These are phyloP conservation scores for Phyllosticta paracitricarpa DNA, from an alignment of 2,329 filamentous ascomycete species.

Conservation along the genomic window DNA sequence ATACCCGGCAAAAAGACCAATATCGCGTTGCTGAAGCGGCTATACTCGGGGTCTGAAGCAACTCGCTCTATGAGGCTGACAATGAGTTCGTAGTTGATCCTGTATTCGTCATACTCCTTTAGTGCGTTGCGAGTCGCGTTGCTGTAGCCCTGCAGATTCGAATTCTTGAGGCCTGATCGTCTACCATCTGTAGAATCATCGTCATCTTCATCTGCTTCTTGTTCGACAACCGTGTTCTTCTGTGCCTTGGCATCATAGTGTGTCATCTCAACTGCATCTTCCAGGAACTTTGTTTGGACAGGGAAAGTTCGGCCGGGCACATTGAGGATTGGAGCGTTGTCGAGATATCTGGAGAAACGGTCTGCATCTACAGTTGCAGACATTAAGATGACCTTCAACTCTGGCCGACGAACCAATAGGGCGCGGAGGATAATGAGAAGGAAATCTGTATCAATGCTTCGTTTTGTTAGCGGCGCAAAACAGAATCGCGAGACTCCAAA, in stretches of 20 bases:
- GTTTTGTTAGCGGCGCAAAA: constrained; percentile 11
- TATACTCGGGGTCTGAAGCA: constrained; percentile 56
- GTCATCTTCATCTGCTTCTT: constrained; percentile 35
- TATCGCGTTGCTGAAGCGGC: constrained; percentile 74
- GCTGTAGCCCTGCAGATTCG: constrained; percentile 61
- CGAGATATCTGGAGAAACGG: constrained; percentile 80
- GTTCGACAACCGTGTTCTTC: constrained; percentile 28
- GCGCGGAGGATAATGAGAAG: constrained; percentile 84
- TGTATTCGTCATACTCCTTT: constrained; percentile 75
- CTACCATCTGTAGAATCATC: constrained; percentile 39
- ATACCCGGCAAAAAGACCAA: constrained; percentile 93
- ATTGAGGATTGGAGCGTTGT: constrained; percentile 73
- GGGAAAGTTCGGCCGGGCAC: constrained; percentile 92
- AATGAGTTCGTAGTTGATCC: constrained; percentile 81
- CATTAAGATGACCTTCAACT: constrained; percentile 92
- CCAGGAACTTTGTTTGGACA: constrained; percentile 76
- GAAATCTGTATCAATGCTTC: constrained; percentile 87
- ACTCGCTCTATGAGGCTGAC: constrained; percentile 69
- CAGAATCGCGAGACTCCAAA: neutral
- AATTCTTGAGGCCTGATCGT: constrained; percentile 43
- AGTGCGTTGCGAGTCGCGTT: constrained; percentile 65
- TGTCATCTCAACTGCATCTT: constrained; percentile 85
- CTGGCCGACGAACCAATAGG: constrained; percentile 62
- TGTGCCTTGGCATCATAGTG: constrained; percentile 45
- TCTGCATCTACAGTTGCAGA: constrained; percentile 93